Conservation (phyloP, 2,329 filamentous ascomycete species). For the Alternaria rosae region DNA sequence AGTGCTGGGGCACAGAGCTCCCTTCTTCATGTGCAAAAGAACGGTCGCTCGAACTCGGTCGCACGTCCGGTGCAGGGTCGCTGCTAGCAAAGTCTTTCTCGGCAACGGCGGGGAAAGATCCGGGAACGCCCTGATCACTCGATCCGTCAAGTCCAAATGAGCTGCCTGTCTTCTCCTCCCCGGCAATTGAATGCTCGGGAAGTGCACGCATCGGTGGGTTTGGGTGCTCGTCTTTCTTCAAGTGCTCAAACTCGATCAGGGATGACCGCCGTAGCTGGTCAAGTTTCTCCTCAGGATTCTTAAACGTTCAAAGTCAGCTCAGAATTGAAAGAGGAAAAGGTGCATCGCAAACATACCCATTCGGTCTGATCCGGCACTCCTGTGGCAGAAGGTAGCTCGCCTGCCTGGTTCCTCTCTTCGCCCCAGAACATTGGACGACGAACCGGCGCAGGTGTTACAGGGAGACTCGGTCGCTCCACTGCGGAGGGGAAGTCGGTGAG, state of each 20-base stretch:
- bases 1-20: slow-evolving; percentile 4
- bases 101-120: not conserved
- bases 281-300: slow-evolving; percentile 57
- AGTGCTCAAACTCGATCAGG: slow-evolving; percentile 52
- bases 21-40: slow-evolving; percentile 4
- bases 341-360: slow-evolving; percentile 78
- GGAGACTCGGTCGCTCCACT: slow-evolving; percentile 82
- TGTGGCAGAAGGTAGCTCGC: slow-evolving; percentile 74
- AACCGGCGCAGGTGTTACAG: slow-evolving; percentile 87
- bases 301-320: slow-evolving; percentile 41
- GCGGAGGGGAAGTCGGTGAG: slow-evolving; percentile 89
- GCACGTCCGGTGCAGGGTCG: slow-evolving; percentile 2
- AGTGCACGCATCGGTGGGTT: slow-evolving; percentile 42
- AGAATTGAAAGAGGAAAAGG: slow-evolving; percentile 41
- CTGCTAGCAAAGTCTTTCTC: slow-evolving; percentile 14
- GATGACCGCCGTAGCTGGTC: slow-evolving; percentile 57
- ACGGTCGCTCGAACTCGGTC: not conserved
- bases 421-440: slow-evolving; percentile 74
- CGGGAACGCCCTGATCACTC: not conserved
- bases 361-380: slow-evolving; percentile 87
- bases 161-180: not conserved
- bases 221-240: slow-evolving; percentile 44
- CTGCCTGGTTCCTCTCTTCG: slow-evolving; percentile 62
- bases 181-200: slow-evolving; percentile 46
- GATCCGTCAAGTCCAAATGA: slow-evolving; percentile 2